Evolutionary conservation across 495 filamentous ascomycete species (phyloP).

Genomic region (Neurospora sp.): DNA sequence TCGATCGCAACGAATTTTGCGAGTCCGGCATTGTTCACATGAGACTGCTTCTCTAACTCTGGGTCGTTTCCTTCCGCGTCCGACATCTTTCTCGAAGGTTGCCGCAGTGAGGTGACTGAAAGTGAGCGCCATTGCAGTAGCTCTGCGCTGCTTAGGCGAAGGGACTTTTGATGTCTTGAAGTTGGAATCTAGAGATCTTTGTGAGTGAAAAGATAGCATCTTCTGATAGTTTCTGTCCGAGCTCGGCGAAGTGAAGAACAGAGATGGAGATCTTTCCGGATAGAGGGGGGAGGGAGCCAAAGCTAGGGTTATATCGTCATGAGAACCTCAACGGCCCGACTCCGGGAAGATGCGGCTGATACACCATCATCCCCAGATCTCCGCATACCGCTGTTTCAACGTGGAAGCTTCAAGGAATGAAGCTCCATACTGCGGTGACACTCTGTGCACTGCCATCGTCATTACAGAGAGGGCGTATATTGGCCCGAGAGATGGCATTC

Average conservation of each 20-base stretch:
- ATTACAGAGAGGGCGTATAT: neutral
- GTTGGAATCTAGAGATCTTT: neutral
- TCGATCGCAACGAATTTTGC: constrained; percentile 55
- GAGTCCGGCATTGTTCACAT: constrained; percentile 35
- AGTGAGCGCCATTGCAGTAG: constrained; percentile 5
- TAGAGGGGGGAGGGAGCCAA: neutral
- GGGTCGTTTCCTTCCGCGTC: constrained; percentile 14
- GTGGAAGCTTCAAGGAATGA: neutral
- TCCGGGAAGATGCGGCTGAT: neutral
- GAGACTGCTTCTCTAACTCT: constrained; percentile 13
- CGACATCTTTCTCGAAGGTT: constrained; percentile 12
- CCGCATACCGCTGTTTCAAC: neutral
- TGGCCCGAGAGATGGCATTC: neutral
- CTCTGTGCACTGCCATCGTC: neutral
- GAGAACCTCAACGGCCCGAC: neutral
- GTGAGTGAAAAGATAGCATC: neutral
- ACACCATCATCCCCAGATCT: neutral
- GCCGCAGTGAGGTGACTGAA: constrained; percentile 15
- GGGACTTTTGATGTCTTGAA: neutral
- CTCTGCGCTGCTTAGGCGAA: neutral
- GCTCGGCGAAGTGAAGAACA: neutral
- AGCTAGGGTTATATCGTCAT: neutral
- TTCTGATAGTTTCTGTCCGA: neutral
- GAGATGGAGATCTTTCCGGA: neutral
- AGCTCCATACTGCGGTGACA: neutral